Percentiles rank a stretch among this genome's conserved stretches.
These are phyloP conservation scores for Monosporascus cannonballus DNA, from an alignment of 2,329 filamentous ascomycete genomes.

Conservation along the genomic window DNA sequence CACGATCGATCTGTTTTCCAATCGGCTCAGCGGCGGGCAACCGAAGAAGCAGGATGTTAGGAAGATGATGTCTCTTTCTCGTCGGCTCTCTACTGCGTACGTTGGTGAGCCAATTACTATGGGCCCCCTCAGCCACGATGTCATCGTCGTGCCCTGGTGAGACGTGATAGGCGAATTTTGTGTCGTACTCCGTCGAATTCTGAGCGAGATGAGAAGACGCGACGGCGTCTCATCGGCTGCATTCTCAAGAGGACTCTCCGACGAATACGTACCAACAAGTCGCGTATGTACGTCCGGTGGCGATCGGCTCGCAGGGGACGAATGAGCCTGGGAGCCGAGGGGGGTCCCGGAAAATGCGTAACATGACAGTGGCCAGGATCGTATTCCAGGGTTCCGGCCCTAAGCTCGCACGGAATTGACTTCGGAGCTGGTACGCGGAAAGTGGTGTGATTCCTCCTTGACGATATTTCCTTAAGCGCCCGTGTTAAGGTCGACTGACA, in stretches of 20 bases:
- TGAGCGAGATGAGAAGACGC: neutral
- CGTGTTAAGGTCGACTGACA: neutral
- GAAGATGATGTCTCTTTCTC: too few species aligned
- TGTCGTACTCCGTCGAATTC: neutral
- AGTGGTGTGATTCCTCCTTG: neutral
- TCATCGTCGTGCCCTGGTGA: neutral
- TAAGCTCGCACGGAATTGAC: too few species aligned
- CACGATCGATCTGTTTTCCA: neutral
- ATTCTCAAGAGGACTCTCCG: neutral
- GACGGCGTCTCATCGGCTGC: neutral
- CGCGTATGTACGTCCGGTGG: neutral
- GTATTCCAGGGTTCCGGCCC: too few species aligned
- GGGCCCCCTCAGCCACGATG: neutral
- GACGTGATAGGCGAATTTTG: neutral
- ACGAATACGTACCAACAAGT: neutral
- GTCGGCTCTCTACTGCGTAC: too few species aligned
- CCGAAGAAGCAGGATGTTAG: too few species aligned
- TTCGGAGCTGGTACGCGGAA: neutral
- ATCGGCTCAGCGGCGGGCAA: neutral
- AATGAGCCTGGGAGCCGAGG: too few species aligned
- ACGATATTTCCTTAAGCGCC: neutral
- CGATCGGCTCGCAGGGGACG: too few species aligned
- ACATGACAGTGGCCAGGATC: too few species aligned
- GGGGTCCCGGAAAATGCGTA: too few species aligned
- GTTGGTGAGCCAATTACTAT: neutral